Evolutionary conservation across 805 yeast species (phyloP).

Genomic region (Pichia eremophila): DNA sequence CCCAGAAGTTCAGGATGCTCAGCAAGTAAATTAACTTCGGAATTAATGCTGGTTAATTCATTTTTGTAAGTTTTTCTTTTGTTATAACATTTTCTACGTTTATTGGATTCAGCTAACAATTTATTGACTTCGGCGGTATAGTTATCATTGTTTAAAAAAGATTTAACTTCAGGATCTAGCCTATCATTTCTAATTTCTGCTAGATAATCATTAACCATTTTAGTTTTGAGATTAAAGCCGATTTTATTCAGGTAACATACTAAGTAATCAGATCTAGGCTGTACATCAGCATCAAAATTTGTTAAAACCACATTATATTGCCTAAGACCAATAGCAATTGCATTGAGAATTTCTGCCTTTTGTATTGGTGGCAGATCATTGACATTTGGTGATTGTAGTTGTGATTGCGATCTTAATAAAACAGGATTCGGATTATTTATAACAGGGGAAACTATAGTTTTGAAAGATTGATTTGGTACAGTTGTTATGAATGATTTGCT

Average conservation of each 20-base stretch:
- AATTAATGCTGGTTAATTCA: background rate
- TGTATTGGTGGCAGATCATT: background rate
- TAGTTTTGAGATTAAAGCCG: conserved; percentile 17
- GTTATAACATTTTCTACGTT: conserved; percentile 21
- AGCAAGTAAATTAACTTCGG: background rate
- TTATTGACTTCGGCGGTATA: conserved; percentile 13
- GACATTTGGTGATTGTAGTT: background rate
- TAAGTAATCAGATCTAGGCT: conserved; percentile 20
- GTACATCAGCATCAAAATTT: conserved; percentile 12
- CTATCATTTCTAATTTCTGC: conserved; percentile 18
- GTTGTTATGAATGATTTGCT: too few species aligned
- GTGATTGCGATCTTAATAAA: too few species aligned
- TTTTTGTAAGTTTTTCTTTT: conserved; percentile 13
- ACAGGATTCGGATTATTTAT: background rate
- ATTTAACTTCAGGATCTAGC: conserved; percentile 7
- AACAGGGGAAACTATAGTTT: background rate
- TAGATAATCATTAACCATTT: conserved; percentile 19
- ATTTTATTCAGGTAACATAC: conserved; percentile 13
- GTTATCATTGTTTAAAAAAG: conserved; percentile 8
- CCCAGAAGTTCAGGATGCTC: background rate
- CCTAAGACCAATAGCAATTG: conserved; percentile 17
- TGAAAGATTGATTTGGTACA: too few species aligned
- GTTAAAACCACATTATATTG: conserved; percentile 17
- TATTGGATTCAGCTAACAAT: conserved; percentile 18
- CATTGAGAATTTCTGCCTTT: conserved; percentile 5